Conservation (phyloP, 768 basidiomycete species). For the Mycena alexandri region DNA sequence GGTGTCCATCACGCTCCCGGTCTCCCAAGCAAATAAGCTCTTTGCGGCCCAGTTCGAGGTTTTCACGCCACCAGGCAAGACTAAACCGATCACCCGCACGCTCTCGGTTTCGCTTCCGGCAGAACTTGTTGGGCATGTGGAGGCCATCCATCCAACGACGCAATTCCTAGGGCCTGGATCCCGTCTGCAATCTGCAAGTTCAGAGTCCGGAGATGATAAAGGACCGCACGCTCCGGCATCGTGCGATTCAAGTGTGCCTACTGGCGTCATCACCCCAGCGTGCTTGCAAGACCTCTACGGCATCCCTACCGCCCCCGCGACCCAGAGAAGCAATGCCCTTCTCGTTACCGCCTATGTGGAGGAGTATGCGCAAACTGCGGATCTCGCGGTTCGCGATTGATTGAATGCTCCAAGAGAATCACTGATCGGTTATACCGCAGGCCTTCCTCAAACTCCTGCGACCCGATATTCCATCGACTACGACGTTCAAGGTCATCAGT, state of each 20-base stretch:
- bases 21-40: slow-evolving; percentile 23
- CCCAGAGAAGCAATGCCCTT: slow-evolving; percentile 8
- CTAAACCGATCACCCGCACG: slow-evolving; percentile 6
- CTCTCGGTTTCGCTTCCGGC: slow-evolving; percentile 19
- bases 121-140: slow-evolving; percentile 21
- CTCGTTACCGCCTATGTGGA: slow-evolving; percentile 20
- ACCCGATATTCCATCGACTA: slow-evolving; percentile 2
- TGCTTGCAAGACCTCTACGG: slow-evolving; percentile 19
- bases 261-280: slow-evolving; percentile 11
- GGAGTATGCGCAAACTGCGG: slow-evolving; percentile 13
- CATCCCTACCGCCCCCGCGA: slow-evolving; percentile 18
- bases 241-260: slow-evolving; percentile 12
- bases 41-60: slow-evolving; percentile 19
- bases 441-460: slow-evolving; percentile 4
- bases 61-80: slow-evolving; percentile 8
- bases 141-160: slow-evolving; percentile 13
- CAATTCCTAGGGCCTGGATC: background rate
- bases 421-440: background rate
- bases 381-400: slow-evolving; percentile 11
- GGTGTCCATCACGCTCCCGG: slow-evolving; percentile 23
- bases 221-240: slow-evolving; percentile 9
- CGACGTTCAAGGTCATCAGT: slow-evolving; percentile 12
- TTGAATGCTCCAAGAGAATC: background rate
- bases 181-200: background rate
- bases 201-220: background rate